These are phyloP conservation scores for Colletotrichum abscissum DNA, from an alignment of 2,329 filamentous ascomycete species.

Conservation along the genomic window DNA sequence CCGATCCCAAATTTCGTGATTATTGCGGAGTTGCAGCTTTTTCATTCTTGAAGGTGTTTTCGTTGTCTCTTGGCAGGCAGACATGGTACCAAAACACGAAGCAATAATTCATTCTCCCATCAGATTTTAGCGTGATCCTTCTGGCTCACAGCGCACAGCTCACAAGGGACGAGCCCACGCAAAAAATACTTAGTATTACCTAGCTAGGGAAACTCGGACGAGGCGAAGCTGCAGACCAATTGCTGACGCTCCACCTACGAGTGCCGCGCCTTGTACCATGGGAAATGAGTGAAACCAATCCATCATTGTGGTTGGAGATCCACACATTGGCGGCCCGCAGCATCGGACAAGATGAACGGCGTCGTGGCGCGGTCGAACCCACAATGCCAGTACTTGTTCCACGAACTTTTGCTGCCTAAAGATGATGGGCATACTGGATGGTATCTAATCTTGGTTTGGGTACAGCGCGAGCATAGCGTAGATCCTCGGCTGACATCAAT, in stretches of 20 bases:
- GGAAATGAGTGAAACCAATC: not conserved
- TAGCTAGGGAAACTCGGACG: not conserved
- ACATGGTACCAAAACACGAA: not conserved
- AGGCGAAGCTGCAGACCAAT: slow-evolving; percentile 5
- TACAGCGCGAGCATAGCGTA: not conserved
- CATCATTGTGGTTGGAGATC: not conserved
- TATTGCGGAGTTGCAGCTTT: not conserved
- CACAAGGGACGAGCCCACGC: not conserved
- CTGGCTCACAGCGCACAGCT: not conserved
- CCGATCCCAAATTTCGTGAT: not conserved
- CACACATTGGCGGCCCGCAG: not conserved
- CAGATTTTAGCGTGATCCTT: slow-evolving; percentile 2
- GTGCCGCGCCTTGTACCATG: not conserved
- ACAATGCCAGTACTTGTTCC: not conserved
- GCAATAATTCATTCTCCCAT: not conserved
- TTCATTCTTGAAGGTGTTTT: not conserved
- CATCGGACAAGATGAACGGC: not conserved
- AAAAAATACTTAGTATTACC: not conserved
- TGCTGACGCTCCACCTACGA: not conserved
- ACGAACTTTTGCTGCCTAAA: not conserved
- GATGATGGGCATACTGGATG: not conserved
- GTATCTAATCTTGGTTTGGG: not conserved
- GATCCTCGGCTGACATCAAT: not conserved
- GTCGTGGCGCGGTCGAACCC: not conserved
- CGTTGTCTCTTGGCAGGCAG: not conserved